Evolutionary conservation across 2,329 filamentous ascomycete species (phyloP).

Genomic region (Colletotrichum sp.): DNA sequence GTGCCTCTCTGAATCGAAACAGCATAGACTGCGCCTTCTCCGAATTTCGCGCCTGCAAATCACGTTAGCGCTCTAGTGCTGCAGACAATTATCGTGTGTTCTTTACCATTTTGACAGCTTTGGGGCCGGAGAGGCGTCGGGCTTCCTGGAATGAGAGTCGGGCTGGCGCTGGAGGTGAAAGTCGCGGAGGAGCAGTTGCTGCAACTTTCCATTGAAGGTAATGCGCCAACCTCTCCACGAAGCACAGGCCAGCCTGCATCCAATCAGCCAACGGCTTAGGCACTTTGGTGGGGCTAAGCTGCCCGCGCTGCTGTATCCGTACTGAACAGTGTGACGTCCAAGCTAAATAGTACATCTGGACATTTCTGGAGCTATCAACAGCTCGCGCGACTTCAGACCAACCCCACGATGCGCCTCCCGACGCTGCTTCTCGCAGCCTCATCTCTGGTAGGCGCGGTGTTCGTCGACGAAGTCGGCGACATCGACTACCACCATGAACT

Average conservation of each 20-base stretch:
- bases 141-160: background rate
- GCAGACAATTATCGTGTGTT: fast-evolving
- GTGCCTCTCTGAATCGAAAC: conserved; percentile 97
- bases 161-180: background rate
- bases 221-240: background rate
- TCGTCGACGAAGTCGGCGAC: conserved; percentile 87
- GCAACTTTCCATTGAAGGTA: conserved; percentile 1
- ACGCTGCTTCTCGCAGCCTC: conserved; percentile 40
- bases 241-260: conserved; percentile 5
- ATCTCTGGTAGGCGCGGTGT: conserved; percentile 67
- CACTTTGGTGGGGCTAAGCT: background rate
- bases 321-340: background rate
- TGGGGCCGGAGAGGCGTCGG: background rate
- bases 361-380: conserved; percentile 4
- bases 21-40: conserved; percentile 99
- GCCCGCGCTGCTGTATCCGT: background rate
- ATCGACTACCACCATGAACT: conserved; percentile 94
- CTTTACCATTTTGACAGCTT: conserved; percentile 6
- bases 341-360: background rate
- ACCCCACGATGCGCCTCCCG: conserved; percentile 22
- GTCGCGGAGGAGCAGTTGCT: background rate
- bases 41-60: conserved; percentile 84
- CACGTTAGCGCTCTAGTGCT: background rate
- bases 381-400: conserved; percentile 10
- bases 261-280: background rate